Evolutionary conservation across 1,284 basidiomycete species (phyloP).

Genomic region (Athelia sp.): DNA sequence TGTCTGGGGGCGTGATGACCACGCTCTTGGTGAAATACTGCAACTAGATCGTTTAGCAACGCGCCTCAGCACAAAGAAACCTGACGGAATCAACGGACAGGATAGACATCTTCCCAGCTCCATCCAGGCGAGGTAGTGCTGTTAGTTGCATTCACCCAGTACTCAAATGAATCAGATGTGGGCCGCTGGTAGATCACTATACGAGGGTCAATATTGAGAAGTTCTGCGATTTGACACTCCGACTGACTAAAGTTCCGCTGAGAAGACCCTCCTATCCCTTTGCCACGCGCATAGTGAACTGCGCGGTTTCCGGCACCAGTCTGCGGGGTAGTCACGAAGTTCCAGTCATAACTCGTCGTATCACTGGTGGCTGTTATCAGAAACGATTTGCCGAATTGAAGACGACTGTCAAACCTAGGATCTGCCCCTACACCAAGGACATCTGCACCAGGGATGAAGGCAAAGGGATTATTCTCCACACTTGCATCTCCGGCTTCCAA

Average conservation of each 20-base stretch:
- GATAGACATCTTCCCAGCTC: not conserved
- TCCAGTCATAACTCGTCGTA: not conserved
- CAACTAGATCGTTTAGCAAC: not conserved
- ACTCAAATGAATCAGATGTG: not conserved
- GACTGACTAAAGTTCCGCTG: not conserved
- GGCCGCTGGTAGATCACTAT: not conserved
- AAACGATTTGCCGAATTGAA: not conserved
- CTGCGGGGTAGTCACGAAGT: not conserved
- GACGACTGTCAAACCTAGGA: not conserved
- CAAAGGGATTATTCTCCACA: not conserved
- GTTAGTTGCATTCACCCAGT: not conserved
- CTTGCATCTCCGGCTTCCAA: not conserved
- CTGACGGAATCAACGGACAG: not conserved
- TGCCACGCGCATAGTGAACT: slow-evolving; percentile 1
- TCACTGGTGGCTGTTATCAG: no score
- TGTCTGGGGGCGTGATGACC: not conserved
- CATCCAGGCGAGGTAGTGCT: not conserved
- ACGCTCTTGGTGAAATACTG: slow-evolving; percentile 1
- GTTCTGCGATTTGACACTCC: not conserved
- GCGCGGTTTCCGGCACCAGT: not conserved
- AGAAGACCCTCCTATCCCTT: not conserved
- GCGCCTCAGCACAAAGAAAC: not conserved
- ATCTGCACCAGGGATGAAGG: not conserved
- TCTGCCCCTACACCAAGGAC: not conserved
- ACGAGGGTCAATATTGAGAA: not conserved